Conservation (phyloP, 2,329 filamentous ascomycete species). For the Sclerotinia trifoliorum region DNA sequence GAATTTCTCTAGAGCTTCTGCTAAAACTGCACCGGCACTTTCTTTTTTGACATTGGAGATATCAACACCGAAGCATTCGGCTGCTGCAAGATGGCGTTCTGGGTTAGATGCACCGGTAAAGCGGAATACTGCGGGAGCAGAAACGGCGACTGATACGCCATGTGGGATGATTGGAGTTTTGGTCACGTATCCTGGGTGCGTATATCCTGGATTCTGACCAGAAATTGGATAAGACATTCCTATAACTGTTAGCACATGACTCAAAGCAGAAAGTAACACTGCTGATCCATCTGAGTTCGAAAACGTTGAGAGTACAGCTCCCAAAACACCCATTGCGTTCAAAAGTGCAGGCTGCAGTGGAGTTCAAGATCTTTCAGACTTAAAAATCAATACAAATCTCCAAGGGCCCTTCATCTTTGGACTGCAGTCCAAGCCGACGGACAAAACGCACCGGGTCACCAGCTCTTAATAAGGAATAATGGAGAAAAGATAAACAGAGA, state of each 20-base stretch:
- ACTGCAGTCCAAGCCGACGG: not conserved
- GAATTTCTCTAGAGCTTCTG: slow-evolving; percentile 80
- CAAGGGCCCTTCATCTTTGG: not conserved
- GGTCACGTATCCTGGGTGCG: slow-evolving; percentile 82
- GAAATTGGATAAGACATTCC: slow-evolving; percentile 98
- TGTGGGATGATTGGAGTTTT: slow-evolving; percentile 82
- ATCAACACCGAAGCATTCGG: slow-evolving; percentile 88
- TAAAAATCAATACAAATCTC: not conserved
- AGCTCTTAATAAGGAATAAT: not conserved
- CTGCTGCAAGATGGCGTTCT: slow-evolving; percentile 83
- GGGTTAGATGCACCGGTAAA: slow-evolving; percentile 93
- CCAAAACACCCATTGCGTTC: too few species aligned
- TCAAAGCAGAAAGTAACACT: not conserved
- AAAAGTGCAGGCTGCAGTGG: not conserved
- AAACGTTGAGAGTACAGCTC: too few species aligned
- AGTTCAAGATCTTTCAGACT: not conserved
- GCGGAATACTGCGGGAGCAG: slow-evolving; percentile 87
- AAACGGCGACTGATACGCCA: slow-evolving; percentile 91
- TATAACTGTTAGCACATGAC: slow-evolving; percentile 35
- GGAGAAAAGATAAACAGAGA: not conserved
- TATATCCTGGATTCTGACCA: slow-evolving; percentile 88
- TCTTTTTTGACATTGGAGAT: slow-evolving; percentile 83
- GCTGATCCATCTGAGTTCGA: not conserved
- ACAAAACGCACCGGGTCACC: not conserved
- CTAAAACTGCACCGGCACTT: slow-evolving; percentile 83